Evolutionary conservation across 1,139 yeast species (phyloP), one percentile per base, ranked within the genome.

Genomic region (Hansenula sp.): DNA sequence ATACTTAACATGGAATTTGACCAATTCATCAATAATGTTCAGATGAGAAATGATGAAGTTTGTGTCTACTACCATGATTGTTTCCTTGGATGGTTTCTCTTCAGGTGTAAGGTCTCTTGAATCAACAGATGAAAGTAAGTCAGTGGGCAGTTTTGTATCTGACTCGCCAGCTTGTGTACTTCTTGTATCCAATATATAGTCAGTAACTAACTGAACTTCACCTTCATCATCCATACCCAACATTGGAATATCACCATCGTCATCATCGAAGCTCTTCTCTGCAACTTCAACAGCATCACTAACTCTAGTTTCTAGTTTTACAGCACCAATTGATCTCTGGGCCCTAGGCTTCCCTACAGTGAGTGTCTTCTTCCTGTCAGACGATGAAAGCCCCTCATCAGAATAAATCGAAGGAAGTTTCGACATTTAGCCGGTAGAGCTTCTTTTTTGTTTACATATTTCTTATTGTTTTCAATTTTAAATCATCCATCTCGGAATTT

Each of bases 31-130:
- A 5, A 88, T 52, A 1, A 85, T 64, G 24, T 70, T 61, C 41
- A 87, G 63, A 60, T 87, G 89, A 1, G 88, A 76, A 8, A 89
- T 63, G 12, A 84, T 67, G 58, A 88, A 86, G 59, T 89, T 89
- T 2, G 96, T 89, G 59, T 89, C 96, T 1, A 86, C 68, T 0
- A 88, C 79, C 44, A 88, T 63, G 11, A 65, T 59, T 13, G 67
- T 63, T 27, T 41, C 50, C 32, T 47, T 47, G 13, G 31, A 8
- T 25, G 40, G 53, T 36, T n/a, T 34, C 8, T 34, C 42, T 42
- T 28, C 45, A 5, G 63, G 63, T 51, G 58, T 48, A 8, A 47
- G 52, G 16, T 53, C 53, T n/a, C n/a, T 9, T 9, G 27, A 16
- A 12, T 17, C 24, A 27, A 17, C 11, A 1, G 38, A 25, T 28